phyloP scores from a whole-genome alignment of 345 rosid genomes.

The Excoecaria agallocha region DNA sequence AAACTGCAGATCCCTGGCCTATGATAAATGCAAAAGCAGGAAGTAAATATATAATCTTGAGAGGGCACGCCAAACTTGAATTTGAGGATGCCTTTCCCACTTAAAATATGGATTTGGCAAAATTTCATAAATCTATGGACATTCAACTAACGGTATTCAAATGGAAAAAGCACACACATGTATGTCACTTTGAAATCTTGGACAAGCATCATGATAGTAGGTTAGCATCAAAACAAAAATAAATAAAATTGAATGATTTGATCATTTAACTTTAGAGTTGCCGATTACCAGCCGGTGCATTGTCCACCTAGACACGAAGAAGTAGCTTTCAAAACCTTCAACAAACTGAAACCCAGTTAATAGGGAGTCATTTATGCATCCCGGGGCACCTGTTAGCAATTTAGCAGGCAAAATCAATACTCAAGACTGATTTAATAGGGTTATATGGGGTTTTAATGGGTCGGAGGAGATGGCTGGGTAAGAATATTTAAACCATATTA shows the following conservation, averaged over 20 bases:
- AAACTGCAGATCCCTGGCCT: neutral
- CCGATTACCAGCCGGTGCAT: conserved; percentile 87
- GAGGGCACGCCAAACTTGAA: conserved; percentile 59
- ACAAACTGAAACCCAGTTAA: conserved; percentile 90
- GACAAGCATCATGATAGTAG: neutral
- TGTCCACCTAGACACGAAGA: conserved; percentile 87
- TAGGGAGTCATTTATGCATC: conserved; percentile 80
- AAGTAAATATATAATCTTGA: neutral
- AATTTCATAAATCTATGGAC: conserved; percentile 94
- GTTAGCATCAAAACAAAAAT: neutral
- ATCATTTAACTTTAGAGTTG: neutral
- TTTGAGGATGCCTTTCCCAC: conserved; percentile 65
- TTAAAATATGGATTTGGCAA: conserved; percentile 72
- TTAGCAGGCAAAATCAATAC: conserved; percentile 18
- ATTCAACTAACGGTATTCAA: conserved; percentile 63
- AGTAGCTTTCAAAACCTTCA: conserved; percentile 81
- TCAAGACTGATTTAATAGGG: conserved; percentile 1
- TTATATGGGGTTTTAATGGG: neutral
- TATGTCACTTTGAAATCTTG: neutral
- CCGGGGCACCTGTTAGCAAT: conserved; percentile 66
- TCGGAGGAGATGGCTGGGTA: neutral
- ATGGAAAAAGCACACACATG: conserved; percentile 4
- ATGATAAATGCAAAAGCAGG: neutral
- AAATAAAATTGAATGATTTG: neutral
- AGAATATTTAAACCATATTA: neutral